Base-by-base conservation (phyloP, 805 yeast genomes). In the Kregervanrija pseudodelftensis region DNA sequence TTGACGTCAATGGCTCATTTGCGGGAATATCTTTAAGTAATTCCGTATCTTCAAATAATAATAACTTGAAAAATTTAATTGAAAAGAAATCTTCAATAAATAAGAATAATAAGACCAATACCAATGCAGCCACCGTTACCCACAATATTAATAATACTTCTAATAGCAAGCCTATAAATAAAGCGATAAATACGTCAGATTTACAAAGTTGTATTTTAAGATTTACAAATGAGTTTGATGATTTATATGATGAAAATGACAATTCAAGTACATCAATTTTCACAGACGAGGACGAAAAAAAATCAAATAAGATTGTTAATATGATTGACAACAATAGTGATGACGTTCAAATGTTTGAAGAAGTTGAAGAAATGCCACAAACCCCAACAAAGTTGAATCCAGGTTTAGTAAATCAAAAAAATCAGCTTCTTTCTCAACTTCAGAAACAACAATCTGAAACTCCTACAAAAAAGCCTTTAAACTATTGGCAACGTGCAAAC, bases 151-250 rank as follows among this genome's bases (percentile, higher is more conserved):
- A 33, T 14, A 14, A 33, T 33, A 33, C 2, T 35, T 15, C 12
- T 9, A 30, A 31, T 8, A 36, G 13, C 12, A 13, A 39, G 15
- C 30, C 59, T 22, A 22, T 22, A 22, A 22, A 59, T 37, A 43
- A 57, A 15, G 62, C 66, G 5, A 49, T 66, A 5, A 69, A 69
- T 50, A 67, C 72, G 0, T 49, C 67, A 12, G 73, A 67, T 47
- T 49, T 69, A 33, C 69, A 69, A 53, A 67, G 68, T 40, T 68
- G 72, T 48, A 58, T 70, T 14, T 39, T 66, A 33, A 58, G 63
- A 33, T 68, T 70, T 45, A 56, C 72, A 1, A 65, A 64, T 47
- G 74, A 70, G 39, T 69, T 69, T 52, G 72, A 69, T 51, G 72
- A 67, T 43, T 47, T 54, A 11, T 56, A 54, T 37, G 63, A 57